Percentiles rank a stretch among this genome's conserved stretches.
phyloP scores from a whole-genome alignment of 2,329 filamentous ascomycete species.

The Trichoderma afroharzianum region DNA sequence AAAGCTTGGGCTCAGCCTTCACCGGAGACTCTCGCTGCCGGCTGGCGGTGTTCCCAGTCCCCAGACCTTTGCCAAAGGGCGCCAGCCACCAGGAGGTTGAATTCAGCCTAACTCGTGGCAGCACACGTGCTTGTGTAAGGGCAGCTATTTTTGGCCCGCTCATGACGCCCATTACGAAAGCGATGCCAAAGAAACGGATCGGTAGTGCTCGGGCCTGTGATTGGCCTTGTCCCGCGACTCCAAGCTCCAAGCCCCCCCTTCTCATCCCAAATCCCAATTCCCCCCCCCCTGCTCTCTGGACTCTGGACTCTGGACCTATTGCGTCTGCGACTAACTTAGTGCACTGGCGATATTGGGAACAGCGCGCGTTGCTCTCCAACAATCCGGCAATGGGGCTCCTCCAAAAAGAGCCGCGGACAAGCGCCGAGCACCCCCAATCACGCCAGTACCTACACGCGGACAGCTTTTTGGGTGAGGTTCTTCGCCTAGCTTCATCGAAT shows the following conservation, averaged over 20 bases:
- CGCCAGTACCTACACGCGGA: not conserved
- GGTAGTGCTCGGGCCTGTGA: not conserved
- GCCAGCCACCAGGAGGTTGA: conserved; percentile 6
- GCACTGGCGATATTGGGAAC: not conserved
- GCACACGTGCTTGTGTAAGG: conserved; percentile 8
- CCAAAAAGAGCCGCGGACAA: conserved; percentile 17
- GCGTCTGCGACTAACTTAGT: not conserved
- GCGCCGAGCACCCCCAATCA: conserved; percentile 10
- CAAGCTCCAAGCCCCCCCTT: not conserved
- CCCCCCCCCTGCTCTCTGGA: not conserved
- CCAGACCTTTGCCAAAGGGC: not conserved
- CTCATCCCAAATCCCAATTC: not conserved
- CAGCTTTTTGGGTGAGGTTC: not conserved
- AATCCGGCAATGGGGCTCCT: not conserved
- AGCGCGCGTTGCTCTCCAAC: not conserved
- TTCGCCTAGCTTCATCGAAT: not conserved
- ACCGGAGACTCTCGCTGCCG: conserved; percentile 12
- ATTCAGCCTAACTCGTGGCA: conserved; percentile 17
- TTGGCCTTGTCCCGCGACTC: not conserved
- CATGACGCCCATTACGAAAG: conserved; percentile 6
- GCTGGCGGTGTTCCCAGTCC: conserved; percentile 16
- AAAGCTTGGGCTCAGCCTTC: conserved; percentile 13
- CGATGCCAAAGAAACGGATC: not conserved
- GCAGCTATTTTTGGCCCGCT: conserved; percentile 13
- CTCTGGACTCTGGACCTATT: not conserved